phyloP scores from a whole-genome alignment of 2,329 filamentous ascomycete genomes.

The Zarea fungicola region DNA sequence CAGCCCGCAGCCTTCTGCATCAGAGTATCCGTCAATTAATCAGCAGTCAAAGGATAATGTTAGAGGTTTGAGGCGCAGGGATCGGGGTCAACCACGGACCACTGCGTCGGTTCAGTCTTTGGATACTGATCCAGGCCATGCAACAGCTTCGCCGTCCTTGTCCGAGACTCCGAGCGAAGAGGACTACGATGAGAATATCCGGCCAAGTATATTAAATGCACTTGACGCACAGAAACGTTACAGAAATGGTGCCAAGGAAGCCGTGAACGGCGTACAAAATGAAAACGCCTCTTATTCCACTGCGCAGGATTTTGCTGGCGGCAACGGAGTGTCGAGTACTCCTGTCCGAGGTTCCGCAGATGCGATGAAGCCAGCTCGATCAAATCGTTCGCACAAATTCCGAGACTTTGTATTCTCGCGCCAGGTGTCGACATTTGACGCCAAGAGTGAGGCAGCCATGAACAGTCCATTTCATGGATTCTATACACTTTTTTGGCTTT shows the following conservation, averaged over 20 bases:
- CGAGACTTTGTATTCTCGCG: slow-evolving; percentile 61
- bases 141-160: too few relatives aligned
- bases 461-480: slow-evolving; percentile 74
- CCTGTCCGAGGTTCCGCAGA: slow-evolving; percentile 14
- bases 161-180: slow-evolving; percentile 42
- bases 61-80: too few relatives aligned
- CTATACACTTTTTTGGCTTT: slow-evolving; percentile 74
- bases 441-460: slow-evolving; percentile 58
- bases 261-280: background rate
- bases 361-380: slow-evolving; percentile 4
- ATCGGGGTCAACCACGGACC: too few relatives aligned
- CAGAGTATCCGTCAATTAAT: too few relatives aligned
- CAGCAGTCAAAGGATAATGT: too few relatives aligned
- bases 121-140: too few relatives aligned
- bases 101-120: too few relatives aligned
- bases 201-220: slow-evolving; percentile 21
- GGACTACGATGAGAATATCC: slow-evolving; percentile 37
- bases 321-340: slow-evolving; percentile 19
- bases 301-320: background rate
- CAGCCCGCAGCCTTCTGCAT: too few relatives aligned
- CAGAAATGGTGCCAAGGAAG: background rate
- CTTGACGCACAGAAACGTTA: background rate
- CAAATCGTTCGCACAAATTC: slow-evolving; percentile 25
- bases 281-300: background rate
- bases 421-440: slow-evolving; percentile 70